Evolutionary conservation across 2,329 filamentous ascomycete genomes (phyloP).

Genomic region (Alternaria sp.): DNA sequence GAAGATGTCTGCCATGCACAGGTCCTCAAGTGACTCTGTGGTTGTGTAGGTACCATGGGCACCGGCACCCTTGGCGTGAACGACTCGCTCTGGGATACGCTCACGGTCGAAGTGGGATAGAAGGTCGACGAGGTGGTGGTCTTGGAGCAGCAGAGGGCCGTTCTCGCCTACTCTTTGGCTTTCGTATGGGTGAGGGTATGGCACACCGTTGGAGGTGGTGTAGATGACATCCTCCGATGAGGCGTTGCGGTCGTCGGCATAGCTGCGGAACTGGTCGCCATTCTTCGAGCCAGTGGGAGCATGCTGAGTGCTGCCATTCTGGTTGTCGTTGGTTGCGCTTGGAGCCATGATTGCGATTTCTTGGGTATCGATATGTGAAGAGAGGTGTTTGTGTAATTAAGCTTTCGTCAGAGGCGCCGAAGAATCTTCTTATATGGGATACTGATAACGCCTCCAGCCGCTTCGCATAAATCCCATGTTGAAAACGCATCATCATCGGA

Average conservation of each 20-base stretch:
- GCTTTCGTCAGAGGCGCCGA: neutral
- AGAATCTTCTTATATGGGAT: conserved; percentile 3
- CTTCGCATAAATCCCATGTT: conserved; percentile 2
- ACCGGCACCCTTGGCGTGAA: conserved; percentile 58
- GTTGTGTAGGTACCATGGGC: conserved; percentile 57
- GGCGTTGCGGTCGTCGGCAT: conserved; percentile 54
- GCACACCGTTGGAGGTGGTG: conserved; percentile 62
- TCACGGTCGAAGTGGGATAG: conserved; percentile 60
- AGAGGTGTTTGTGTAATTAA: neutral
- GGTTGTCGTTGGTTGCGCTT: conserved; percentile 8
- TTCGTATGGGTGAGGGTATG: conserved; percentile 65
- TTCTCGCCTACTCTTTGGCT: conserved; percentile 63
- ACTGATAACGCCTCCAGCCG: neutral
- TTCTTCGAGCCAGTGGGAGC: conserved; percentile 33
- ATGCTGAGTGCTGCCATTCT: conserved; percentile 20
- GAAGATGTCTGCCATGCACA: conserved; percentile 56
- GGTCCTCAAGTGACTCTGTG: conserved; percentile 55
- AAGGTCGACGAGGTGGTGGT: conserved; percentile 58
- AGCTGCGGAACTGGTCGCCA: conserved; percentile 50
- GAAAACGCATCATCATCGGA: conserved; percentile 16
- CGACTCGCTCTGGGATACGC: conserved; percentile 58
- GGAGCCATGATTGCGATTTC: conserved; percentile 6
- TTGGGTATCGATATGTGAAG: neutral
- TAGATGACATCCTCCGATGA: conserved; percentile 57
- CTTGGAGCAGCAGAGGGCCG: conserved; percentile 63